Evolutionary conservation across 179 eudicot genomes (phyloP).

Genomic region (Vitellaria paradoxa): DNA sequence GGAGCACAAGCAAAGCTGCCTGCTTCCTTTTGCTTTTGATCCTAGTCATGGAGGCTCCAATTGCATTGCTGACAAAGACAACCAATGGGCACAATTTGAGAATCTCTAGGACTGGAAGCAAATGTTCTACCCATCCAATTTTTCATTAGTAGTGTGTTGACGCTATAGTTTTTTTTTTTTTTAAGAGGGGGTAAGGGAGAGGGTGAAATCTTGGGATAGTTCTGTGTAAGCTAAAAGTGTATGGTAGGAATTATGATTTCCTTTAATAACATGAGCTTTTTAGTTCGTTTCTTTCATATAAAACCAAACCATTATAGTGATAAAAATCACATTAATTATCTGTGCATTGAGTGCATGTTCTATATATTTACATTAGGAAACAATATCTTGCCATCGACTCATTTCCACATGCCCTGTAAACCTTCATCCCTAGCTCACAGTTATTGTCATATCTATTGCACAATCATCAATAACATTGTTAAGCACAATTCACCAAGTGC

Average conservation of each 20-base stretch:
- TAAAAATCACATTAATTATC: background rate
- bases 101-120: background rate
- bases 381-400: background rate
- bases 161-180: background rate
- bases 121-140: background rate
- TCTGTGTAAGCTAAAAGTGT: too few species aligned
- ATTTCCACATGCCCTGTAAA: background rate
- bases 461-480: background rate
- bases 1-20: background rate
- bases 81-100: background rate
- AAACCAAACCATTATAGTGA: background rate
- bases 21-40: background rate
- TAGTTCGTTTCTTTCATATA: background rate
- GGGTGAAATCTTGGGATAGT: too few species aligned
- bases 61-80: background rate
- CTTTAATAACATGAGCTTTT: background rate
- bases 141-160: background rate
- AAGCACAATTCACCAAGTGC: background rate
- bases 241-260: too few species aligned
- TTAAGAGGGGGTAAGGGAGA: background rate
- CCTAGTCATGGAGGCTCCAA: background rate
- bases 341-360: background rate
- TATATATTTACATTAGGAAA: background rate
- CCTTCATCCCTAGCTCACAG: background rate
- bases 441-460: too few species aligned